These are phyloP conservation scores for Cercophora newfieldiana DNA, from an alignment of 495 filamentous ascomycete genomes.

Conservation along the genomic window DNA sequence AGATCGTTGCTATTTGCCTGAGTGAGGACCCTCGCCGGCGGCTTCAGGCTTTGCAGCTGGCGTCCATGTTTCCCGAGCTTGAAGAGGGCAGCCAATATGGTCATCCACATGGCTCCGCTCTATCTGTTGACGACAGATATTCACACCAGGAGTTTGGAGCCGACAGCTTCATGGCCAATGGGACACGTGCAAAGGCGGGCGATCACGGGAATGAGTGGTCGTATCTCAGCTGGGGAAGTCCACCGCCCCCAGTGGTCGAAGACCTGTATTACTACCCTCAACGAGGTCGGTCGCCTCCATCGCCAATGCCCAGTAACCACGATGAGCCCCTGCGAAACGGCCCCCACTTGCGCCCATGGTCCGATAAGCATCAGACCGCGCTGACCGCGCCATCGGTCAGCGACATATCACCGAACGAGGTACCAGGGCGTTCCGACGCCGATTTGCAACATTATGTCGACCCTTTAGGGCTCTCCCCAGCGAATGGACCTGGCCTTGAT, in stretches of 20 bases:
- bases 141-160: conserved; percentile 35
- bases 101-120: conserved; percentile 25
- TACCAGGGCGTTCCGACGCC: conserved; percentile 4
- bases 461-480: not conserved
- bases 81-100: conserved; percentile 31
- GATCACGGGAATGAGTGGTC: conserved; percentile 38
- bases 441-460: not conserved
- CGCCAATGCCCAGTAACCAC: conserved; percentile 43
- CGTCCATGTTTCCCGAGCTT: conserved; percentile 42
- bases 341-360: conserved; percentile 29
- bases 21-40: conserved; percentile 44
- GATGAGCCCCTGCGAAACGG: conserved; percentile 25
- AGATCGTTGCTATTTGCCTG: conserved; percentile 47
- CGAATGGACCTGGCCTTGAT: not conserved
- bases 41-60: conserved; percentile 41
- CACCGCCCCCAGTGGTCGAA: conserved; percentile 24
- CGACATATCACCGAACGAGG: conserved; percentile 24
- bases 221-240: conserved; percentile 25
- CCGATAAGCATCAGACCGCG: conserved; percentile 22
- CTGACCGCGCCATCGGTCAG: conserved; percentile 29
- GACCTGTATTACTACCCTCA: conserved; percentile 41
- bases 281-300: conserved; percentile 49
- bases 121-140: conserved; percentile 37
- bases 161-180: conserved; percentile 27
- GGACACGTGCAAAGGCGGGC: conserved; percentile 33